Base-by-base conservation (phyloP, 139 green algal genomes). In the Closterium sp. region DNA sequence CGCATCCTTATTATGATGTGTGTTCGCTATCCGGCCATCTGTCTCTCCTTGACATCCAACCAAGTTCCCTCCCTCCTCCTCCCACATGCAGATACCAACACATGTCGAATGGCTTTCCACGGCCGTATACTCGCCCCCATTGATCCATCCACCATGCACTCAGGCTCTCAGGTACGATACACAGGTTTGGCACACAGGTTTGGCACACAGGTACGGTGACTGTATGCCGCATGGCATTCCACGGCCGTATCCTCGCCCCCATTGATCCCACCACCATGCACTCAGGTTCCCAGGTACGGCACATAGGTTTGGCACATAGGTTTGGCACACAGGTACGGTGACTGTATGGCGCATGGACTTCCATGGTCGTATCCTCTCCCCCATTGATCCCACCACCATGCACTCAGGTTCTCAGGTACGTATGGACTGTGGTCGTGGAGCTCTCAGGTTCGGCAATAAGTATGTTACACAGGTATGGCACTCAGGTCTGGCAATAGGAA, bases 101-200 rank as follows among this genome's bases (percentile, higher is more conserved):
- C 95, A 0, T 99, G 98, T 94, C 95, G 98, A 30, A 93, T 99
- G 9, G 98, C 97, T 0, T 98, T 99, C 90, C 97, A 98, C 92
- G 98, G 98, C 0, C n/a, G 89, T 11, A 84, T 96, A 0, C 22
- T 95, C 5, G n/a, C 50, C 31, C 19, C 73, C n/a, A 13, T 96
- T 3, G 70, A 94, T 30, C 85, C 87, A 9, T 62, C 13, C 22
- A 42, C 94, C 31, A 94, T 79, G 62, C 94, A 85, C 28, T 21
- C 38, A 88, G 22, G 9, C 30, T 94, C 90, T 0, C 42, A 91
- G 27, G 28, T 11, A 89, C 2, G 70, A 2, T 89, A 4, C 27
- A 90, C 9, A 22, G 29, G 13, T 90, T 28, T 19, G 29, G 62
- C 50, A 3, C 50, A 73, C 17, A 22, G 50, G 50, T 42, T 10